A percentile compares a stretch with the other conserved stretches of the same genome.
Conservation (phyloP, 192 early-diverging fungal genomes). For the Radiomyces spectabilis region DNA sequence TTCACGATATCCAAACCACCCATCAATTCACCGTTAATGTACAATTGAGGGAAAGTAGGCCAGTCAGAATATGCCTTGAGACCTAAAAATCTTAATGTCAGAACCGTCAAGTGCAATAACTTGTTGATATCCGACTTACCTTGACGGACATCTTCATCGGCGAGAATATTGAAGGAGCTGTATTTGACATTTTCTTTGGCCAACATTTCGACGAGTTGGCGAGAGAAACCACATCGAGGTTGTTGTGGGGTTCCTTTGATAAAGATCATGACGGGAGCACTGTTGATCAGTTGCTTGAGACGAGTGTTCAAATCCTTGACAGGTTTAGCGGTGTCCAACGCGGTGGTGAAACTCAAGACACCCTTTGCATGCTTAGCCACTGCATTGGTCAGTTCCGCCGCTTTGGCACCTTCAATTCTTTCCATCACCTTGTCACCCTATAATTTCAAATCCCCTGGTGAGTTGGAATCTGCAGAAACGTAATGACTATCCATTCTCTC, state of each 20-base stretch:
- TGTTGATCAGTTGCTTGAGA: conserved; percentile 59
- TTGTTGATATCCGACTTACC: conserved; percentile 79
- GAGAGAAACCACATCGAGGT: conserved; percentile 90
- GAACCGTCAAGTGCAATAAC: neutral
- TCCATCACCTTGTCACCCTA: conserved; percentile 51
- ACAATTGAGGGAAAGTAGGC: conserved; percentile 97
- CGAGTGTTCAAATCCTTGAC: conserved; percentile 57
- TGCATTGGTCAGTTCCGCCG: conserved; percentile 63
- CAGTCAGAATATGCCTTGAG: conserved; percentile 51
- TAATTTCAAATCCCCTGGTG: neutral
- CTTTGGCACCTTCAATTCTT: conserved; percentile 85
- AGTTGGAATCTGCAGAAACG: neutral
- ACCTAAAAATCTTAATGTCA: neutral
- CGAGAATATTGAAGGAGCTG: conserved; percentile 81
- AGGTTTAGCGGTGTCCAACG: conserved; percentile 19
- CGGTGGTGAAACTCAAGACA: conserved; percentile 18
- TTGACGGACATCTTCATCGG: conserved; percentile 83
- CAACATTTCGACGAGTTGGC: conserved; percentile 73
- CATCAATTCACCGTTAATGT: conserved; percentile 92
- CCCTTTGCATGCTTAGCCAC: conserved; percentile 60
- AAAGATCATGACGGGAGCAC: conserved; percentile 83
- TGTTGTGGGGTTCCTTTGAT: conserved; percentile 82
- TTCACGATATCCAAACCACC: conserved; percentile 92
- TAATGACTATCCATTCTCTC: neutral
- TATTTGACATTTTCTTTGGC: conserved; percentile 70